Base-by-base conservation (phyloP, 148 eudicot species). In the Gaultheria prostrata region DNA sequence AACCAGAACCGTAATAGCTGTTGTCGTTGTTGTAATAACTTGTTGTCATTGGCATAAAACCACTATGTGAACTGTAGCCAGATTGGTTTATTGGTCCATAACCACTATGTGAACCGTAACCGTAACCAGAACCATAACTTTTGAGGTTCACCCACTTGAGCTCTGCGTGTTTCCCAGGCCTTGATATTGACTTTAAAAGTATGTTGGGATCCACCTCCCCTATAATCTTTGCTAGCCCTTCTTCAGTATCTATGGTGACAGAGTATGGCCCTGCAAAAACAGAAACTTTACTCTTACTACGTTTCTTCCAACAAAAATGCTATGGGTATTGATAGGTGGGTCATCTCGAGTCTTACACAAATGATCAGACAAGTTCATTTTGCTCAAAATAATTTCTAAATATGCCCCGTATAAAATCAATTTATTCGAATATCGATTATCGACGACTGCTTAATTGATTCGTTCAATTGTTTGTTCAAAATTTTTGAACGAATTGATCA, bases 121-220 rank as follows among this genome's bases (percentile, higher is more conserved):
- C 43, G 43, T 39, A 39, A 39, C 43, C 43, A 39, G 43, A 39
- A n/a, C n/a, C n/a, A n/a, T n/a, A n/a, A n/a, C 78, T 82, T 0
- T 35, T 77, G 75, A 88, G 71, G 21, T 84, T 84, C 39, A 79
- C 88, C 82, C 79, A 79, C 51, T 82, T 61, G 48, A 86, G 12
- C 77, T 88, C 84, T 21, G 90, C 90, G 21, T 88, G 90, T 6
- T 78, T 78, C 24, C 87, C 88, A 11, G 81, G 63, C 61, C 77
- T 76, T 21, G 85, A 35, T 46, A 88, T 50, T 45, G 90, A 85
- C 61, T n/a, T 35, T 4, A 88, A 3, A 1, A 88, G 72, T 39
- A 84, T 3, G 65, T 84, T 88, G 15, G 88, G 90, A 77, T 86
- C 90, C 54, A 88, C 82, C 75, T 84, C 75, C 21, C 85, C 90